These are phyloP conservation scores for Aaosphaeria pasadenensis DNA, from an alignment of 2,329 filamentous ascomycete species.

Conservation along the genomic window DNA sequence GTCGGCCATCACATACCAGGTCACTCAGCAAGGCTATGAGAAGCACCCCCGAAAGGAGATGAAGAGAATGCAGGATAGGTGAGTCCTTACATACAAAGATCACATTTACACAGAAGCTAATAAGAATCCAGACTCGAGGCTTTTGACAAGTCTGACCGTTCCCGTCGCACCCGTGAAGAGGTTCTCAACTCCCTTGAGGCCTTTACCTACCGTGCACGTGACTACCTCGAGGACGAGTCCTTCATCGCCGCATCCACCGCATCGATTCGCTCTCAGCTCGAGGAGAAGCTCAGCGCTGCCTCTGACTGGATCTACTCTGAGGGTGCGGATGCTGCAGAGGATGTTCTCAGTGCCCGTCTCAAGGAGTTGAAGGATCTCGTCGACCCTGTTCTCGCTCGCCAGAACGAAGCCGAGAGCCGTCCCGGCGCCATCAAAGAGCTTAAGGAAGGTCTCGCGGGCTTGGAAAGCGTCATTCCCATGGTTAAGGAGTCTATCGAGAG, in stretches of 20 bases:
- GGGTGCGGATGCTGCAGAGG: conserved; percentile 70
- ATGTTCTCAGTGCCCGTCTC: conserved; percentile 72
- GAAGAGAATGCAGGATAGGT: conserved; percentile 58
- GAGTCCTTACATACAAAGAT: conserved; percentile 2
- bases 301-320: conserved; percentile 93
- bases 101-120: conserved; percentile 6
- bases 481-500: conserved; percentile 70
- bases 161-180: conserved; percentile 76
- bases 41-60: conserved; percentile 60
- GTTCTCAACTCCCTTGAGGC: conserved; percentile 88
- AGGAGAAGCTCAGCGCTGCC: conserved; percentile 63
- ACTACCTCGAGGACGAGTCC: conserved; percentile 72
- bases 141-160: conserved; percentile 82
- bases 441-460: conserved; percentile 67
- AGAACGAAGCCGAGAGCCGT: conserved; percentile 67
- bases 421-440: conserved; percentile 67
- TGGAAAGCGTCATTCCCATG: conserved; percentile 65
- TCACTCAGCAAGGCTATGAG: conserved; percentile 47
- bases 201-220: conserved; percentile 85
- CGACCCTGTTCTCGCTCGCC: conserved; percentile 71
- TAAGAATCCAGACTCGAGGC: conserved; percentile 62
- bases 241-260: conserved; percentile 72
- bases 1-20: conserved; percentile 50
- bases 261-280: conserved; percentile 64
- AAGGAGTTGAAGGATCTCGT: conserved; percentile 76